phyloP scores from a whole-genome alignment of 2,329 filamentous ascomycete genomes.

The Penicillium sp. region DNA sequence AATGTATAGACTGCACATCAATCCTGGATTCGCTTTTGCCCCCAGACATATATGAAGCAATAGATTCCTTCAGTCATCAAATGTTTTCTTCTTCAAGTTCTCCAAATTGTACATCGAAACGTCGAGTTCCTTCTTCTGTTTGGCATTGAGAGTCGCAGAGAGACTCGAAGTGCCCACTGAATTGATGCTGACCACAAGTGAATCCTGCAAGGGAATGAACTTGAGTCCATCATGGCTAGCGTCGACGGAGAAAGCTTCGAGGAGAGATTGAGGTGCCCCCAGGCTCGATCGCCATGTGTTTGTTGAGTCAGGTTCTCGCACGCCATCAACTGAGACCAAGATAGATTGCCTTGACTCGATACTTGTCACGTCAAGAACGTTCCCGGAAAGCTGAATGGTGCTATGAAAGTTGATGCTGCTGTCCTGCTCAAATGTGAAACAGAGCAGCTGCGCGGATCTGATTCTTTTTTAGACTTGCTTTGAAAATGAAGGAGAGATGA shows the following conservation, averaged over 20 bases:
- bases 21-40: too few species aligned
- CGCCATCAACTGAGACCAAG: conserved; percentile 50
- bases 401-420: conserved; percentile 48
- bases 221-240: conserved; percentile 18
- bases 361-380: conserved; percentile 55
- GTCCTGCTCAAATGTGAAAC: conserved; percentile 51
- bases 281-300: conserved; percentile 32
- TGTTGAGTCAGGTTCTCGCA: conserved; percentile 49
- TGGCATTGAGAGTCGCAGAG: conserved; percentile 22
- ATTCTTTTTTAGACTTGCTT: conserved; percentile 23
- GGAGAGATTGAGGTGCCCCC: conserved; percentile 17
- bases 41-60: too few species aligned
- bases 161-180: conserved; percentile 27
- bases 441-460: conserved; percentile 62
- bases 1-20: too few species aligned
- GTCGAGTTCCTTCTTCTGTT: conserved; percentile 31
- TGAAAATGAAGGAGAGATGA: background rate
- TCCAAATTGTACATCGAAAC: conserved; percentile 37
- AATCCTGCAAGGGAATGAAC: conserved; percentile 23
- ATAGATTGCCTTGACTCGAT: conserved; percentile 28
- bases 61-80: conserved; percentile 22
- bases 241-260: conserved; percentile 30
- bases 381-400: conserved; percentile 56
- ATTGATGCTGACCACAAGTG: conserved; percentile 26
- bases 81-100: conserved; percentile 36